A percentile compares a stretch with the other conserved stretches of the same genome.
These are phyloP conservation scores for Coniochaeta sp. DNA, from an alignment of 2,329 filamentous ascomycete genomes.

Conservation along the genomic window DNA sequence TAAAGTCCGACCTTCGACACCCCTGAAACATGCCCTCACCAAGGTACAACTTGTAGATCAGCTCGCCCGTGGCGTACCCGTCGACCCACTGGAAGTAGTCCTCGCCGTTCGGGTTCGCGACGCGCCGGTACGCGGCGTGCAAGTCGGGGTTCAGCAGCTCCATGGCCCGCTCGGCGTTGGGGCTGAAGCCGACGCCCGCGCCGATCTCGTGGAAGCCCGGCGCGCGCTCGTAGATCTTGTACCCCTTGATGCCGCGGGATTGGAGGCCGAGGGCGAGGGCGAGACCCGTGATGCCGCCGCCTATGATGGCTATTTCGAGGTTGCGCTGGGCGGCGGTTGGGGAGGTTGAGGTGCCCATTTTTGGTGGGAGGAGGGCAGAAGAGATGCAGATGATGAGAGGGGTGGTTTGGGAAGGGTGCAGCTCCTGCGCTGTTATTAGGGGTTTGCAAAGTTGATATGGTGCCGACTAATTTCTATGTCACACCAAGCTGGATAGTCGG, in stretches of 20 bases:
- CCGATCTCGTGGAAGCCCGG: slow-evolving; percentile 36
- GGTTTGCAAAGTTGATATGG: too few species aligned
- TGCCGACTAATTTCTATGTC: too few species aligned
- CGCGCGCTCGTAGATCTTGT: slow-evolving; percentile 40
- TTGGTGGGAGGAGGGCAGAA: too few species aligned
- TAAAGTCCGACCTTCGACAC: slow-evolving; percentile 31
- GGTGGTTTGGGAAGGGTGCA: too few species aligned
- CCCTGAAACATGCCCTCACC: slow-evolving; percentile 35
- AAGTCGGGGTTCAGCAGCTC: slow-evolving; percentile 26
- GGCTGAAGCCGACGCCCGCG: slow-evolving; percentile 43
- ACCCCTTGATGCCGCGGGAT: slow-evolving; percentile 31
- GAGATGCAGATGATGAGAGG: too few species aligned
- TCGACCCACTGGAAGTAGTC: slow-evolving; percentile 38
- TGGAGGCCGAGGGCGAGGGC: slow-evolving; percentile 39
- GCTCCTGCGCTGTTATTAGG: too few species aligned
- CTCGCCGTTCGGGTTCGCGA: slow-evolving; percentile 28
- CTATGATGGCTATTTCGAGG: slow-evolving; percentile 38
- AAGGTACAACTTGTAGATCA: slow-evolving; percentile 26
- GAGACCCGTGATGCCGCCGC: slow-evolving; percentile 43
- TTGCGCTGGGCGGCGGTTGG: neutral
- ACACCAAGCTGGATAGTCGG: too few species aligned
- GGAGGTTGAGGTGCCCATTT: neutral
- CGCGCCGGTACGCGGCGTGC: slow-evolving; percentile 27
- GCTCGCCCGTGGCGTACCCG: slow-evolving; percentile 20
- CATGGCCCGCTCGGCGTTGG: slow-evolving; percentile 43